Evolutionary conservation across 768 basidiomycete species (phyloP), one percentile per base, ranked within the genome.

Genomic region (Lentinula lateritia): DNA sequence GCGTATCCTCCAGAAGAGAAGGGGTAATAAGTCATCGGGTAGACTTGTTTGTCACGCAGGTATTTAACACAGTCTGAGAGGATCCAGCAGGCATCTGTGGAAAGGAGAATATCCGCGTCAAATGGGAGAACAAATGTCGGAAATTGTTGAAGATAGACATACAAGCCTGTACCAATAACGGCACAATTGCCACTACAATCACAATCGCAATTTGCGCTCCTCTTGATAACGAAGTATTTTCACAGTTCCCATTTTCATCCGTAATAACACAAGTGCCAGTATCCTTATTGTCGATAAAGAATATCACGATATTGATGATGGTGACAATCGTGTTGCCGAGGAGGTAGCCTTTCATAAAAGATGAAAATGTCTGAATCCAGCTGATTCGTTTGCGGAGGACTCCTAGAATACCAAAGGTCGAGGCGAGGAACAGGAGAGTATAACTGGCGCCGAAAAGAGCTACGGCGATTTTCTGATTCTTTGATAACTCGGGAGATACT

Each of bases 31-130:
- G 56, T 45, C 56, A 58, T 48, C 9, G 42, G 42, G 35, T 48
- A 48, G 15, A 48, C 56, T 20, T 58, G 42, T 10, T 48, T 43
- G 56, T 58, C 56, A 6, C 10, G 9, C 20, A 60, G 36, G 20
- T 60, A 60, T 42, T 50, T 60, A n/a, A 60, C 58, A 38, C 58
- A 60, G 32, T 50, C 58, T 2, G 58, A 60, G 20, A 60, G 43
- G 34, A 60, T 35, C 58, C 58, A 60, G 48, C 58, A 60, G 20
- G 28, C 58, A 60, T 60, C 58, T 60, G 20, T 3, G 18, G 28
- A 23, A 58, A 58, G 38, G 13, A 20, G 28, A 54, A 28, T 28
- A 3, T 28, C 3, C 34, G 39, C 38, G 39, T 56, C 10, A 32
- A 34, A 46, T 15, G 6, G 2, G 18, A 54, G 36, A 12, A 6